A percentile compares a stretch with the other conserved stretches of the same genome.
These are phyloP conservation scores for Didymella sp. DNA, from an alignment of 2,329 filamentous ascomycete genomes.

Conservation along the genomic window DNA sequence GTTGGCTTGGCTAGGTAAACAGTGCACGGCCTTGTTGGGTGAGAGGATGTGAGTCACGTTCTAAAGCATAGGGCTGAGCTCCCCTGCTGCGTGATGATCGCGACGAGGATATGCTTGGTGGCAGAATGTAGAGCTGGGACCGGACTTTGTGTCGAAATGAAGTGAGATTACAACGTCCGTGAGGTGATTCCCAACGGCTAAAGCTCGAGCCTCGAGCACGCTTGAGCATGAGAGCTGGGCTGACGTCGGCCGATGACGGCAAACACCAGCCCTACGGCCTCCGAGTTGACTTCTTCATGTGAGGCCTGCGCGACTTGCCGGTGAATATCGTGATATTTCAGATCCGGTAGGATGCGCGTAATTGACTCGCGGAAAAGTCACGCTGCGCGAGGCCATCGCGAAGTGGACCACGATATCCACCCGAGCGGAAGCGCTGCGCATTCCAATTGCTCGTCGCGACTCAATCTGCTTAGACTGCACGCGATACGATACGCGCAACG, in stretches of 20 bases:
- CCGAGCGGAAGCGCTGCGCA: neutral
- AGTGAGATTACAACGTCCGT: neutral
- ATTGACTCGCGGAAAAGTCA: neutral
- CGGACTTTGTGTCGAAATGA: neutral
- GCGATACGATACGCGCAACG: neutral
- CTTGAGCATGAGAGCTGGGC: neutral
- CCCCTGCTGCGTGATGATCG: neutral
- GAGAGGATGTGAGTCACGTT: neutral
- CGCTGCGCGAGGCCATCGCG: neutral
- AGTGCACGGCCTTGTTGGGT: neutral
- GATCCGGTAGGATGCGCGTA: neutral
- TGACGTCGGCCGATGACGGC: conserved; percentile 6
- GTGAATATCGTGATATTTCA: too few relatives aligned
- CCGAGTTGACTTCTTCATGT: too few relatives aligned
- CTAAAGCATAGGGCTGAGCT: neutral
- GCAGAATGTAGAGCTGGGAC: neutral
- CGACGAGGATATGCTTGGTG: neutral
- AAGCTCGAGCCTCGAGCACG: neutral
- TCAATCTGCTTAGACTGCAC: too few relatives aligned
- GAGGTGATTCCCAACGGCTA: conserved; percentile 2
- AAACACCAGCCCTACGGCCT: neutral
- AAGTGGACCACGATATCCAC: neutral
- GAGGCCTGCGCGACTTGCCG: too few relatives aligned
- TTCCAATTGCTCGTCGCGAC: neutral
- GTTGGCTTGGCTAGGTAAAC: neutral